Conservation (phyloP, 2,329 filamentous ascomycete species). For the Xylaria sp. region DNA sequence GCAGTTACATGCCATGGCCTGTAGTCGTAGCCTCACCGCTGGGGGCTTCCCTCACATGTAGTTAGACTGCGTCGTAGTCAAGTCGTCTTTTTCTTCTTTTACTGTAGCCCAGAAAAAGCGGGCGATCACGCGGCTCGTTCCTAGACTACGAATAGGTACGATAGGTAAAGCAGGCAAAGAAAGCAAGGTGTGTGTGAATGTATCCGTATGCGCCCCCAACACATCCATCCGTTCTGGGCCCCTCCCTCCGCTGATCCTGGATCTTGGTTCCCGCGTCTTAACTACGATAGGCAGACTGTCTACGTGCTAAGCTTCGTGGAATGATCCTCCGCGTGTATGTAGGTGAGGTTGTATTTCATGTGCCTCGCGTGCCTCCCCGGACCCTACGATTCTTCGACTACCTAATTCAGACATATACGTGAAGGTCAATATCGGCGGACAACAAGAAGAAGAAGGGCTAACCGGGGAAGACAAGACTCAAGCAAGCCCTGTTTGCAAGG, state of each 20-base stretch:
- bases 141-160: no score
- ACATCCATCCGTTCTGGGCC: slow-evolving; percentile 9
- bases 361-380: no score
- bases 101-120: slow-evolving; percentile 7
- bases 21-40: slow-evolving; percentile 5
- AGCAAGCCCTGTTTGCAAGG: no score
- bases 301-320: not conserved
- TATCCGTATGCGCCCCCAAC: not conserved
- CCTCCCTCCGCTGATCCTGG: not conserved
- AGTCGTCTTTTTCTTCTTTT: not conserved
- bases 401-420: no score
- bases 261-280: slow-evolving; percentile 10
- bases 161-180: not conserved
- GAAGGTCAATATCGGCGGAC: no score
- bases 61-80: no score
- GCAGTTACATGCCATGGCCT: not conserved
- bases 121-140: slow-evolving; percentile 9
- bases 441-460: no score
- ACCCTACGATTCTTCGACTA: no score
- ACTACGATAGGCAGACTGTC: no score
- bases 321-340: not conserved
- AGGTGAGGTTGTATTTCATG: no score
- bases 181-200: no score
- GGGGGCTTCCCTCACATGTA: not conserved
- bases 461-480: no score